phyloP scores from a whole-genome alignment of 2,329 filamentous ascomycete species.

The Purpureocillium takamizusanense region DNA sequence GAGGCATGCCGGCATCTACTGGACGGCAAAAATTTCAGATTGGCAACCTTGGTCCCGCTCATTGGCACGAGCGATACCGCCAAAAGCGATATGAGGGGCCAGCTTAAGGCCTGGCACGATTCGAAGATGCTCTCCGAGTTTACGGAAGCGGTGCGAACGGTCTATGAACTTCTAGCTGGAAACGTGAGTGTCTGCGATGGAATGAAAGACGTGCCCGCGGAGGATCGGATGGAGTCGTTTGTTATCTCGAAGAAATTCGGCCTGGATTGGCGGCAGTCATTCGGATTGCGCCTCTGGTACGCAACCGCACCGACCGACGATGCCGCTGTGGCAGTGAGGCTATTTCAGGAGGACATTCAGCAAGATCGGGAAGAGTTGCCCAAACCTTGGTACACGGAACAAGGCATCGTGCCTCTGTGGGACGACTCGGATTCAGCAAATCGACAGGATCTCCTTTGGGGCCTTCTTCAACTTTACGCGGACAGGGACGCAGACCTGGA shows the following conservation, averaged over 20 bases:
- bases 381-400: conserved; percentile 59
- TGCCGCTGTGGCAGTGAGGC: conserved; percentile 61
- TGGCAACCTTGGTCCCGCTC: conserved; percentile 77
- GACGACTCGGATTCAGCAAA: conserved; percentile 46
- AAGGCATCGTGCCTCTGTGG: conserved; percentile 50
- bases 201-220: conserved; percentile 59
- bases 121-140: conserved; percentile 83
- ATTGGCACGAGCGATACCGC: conserved; percentile 65
- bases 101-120: conserved; percentile 77
- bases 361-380: conserved; percentile 65
- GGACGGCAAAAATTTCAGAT: conserved; percentile 66
- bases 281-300: conserved; percentile 89
- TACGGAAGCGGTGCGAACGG: conserved; percentile 68
- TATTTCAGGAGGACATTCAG: conserved; percentile 65
- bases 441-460: conserved; percentile 77
- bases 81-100: conserved; percentile 66
- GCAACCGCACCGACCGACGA: conserved; percentile 59
- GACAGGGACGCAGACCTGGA: conserved; percentile 51
- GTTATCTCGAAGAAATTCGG: conserved; percentile 75
- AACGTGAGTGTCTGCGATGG: conserved; percentile 81
- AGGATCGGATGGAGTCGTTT: conserved; percentile 75
- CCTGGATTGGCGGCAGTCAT: conserved; percentile 88
- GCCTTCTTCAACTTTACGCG: conserved; percentile 73
- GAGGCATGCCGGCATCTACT: conserved; percentile 78
- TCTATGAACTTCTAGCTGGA: conserved; percentile 84